Evolutionary conservation across 169 alveolate genomes (phyloP).

Genomic region (Eimeria praecox): DNA sequence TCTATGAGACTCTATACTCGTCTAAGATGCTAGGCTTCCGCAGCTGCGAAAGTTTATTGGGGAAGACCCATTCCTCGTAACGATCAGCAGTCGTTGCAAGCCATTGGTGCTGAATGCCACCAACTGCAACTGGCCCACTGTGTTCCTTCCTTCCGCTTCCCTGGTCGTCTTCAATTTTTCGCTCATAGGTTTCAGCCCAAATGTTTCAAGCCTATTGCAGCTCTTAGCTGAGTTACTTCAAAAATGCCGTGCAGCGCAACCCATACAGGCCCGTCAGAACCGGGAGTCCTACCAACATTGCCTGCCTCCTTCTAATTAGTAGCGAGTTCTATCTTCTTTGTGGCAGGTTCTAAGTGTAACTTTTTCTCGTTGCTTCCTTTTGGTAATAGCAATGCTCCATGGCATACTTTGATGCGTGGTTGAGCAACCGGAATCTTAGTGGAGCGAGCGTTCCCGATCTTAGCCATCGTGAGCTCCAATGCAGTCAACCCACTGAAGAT

Average conservation of each 20-base stretch:
- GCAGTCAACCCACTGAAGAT: background rate
- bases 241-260: too few species aligned
- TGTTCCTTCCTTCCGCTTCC: background rate
- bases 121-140: background rate
- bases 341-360: background rate
- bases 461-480: background rate
- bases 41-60: background rate
- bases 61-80: background rate
- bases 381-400: background rate
- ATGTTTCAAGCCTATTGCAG: background rate
- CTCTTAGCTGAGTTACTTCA: background rate
- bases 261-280: background rate
- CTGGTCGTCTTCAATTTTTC: background rate
- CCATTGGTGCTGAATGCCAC: constrained; percentile 1
- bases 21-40: background rate
- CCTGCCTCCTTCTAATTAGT: background rate
- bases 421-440: background rate
- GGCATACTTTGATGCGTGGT: background rate
- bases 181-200: too few species aligned
- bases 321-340: background rate
- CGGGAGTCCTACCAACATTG: too few species aligned
- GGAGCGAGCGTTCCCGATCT: background rate
- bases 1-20: background rate
- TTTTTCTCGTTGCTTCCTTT: background rate
- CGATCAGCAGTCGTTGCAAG: background rate